Conservation (phyloP, 768 basidiomycete species). For the Pleurotus giganteus region DNA sequence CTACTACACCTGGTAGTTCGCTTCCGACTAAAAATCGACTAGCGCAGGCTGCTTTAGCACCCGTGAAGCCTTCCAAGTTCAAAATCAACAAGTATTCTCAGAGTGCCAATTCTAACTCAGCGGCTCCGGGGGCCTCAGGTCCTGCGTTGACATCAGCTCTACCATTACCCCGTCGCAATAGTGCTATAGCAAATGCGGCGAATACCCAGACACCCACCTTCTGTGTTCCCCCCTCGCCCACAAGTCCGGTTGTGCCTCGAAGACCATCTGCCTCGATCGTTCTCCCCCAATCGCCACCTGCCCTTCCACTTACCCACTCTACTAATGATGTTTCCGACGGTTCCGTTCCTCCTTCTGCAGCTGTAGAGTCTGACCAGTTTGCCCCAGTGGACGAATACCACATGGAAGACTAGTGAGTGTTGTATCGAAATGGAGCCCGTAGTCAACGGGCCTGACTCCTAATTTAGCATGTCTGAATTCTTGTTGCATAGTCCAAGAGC, state of each 20-base stretch:
- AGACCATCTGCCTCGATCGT: not conserved
- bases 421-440: not conserved
- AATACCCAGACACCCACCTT: not conserved
- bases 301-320: not conserved
- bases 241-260: not conserved
- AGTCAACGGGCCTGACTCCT: not conserved
- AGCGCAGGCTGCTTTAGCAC: slow-evolving; percentile 36
- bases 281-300: not conserved
- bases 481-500: slow-evolving; percentile 13
- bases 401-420: slow-evolving; percentile 7
- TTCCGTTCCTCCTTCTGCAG: not conserved
- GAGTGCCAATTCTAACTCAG: not conserved
- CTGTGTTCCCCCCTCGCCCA: not conserved
- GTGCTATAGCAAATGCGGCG: not conserved
- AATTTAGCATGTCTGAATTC: slow-evolving; percentile 3
- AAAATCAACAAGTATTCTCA: slow-evolving; percentile 43
- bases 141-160: not conserved
- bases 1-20: slow-evolving; percentile 27
- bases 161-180: slow-evolving; percentile 1
- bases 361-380: not conserved
- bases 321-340: not conserved
- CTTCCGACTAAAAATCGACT: slow-evolving; percentile 53
- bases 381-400: not conserved
- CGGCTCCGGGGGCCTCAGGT: slow-evolving; percentile 11
- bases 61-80: slow-evolving; percentile 22